Conservation (phyloP, 495 filamentous ascomycete species). For the Aspergillus egyptiacus region DNA sequence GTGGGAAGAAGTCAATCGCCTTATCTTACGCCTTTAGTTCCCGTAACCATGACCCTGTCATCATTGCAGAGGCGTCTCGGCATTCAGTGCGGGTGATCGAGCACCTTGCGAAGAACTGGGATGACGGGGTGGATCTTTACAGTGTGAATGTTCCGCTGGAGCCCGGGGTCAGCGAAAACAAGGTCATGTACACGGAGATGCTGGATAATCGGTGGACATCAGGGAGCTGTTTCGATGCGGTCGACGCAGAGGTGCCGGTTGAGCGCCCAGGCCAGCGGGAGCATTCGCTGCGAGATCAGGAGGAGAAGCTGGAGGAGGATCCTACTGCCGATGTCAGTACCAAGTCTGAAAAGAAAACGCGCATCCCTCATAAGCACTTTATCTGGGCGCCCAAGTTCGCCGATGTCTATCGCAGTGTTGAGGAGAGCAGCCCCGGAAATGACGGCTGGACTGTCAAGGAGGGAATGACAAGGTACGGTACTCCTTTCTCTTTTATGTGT, state of each 20-base stretch:
- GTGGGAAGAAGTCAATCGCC: conserved; percentile 69
- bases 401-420: conserved; percentile 79
- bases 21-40: conserved; percentile 83
- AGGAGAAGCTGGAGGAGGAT: conserved; percentile 41
- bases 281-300: conserved; percentile 54
- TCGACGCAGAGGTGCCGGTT: conserved; percentile 42
- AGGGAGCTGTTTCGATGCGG: conserved; percentile 78
- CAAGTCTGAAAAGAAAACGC: conserved; percentile 22
- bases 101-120: conserved; percentile 70
- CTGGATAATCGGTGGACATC: conserved; percentile 80
- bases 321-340: conserved; percentile 8
- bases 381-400: conserved; percentile 85
- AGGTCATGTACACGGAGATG: conserved; percentile 73
- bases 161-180: conserved; percentile 57
- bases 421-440: conserved; percentile 73
- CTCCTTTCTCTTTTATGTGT: conserved; percentile 10
- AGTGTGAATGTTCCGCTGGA: conserved; percentile 80
- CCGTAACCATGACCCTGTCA: conserved; percentile 66
- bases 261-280: conserved; percentile 49
- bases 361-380: conserved; percentile 75
- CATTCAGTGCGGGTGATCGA: conserved; percentile 71
- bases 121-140: conserved; percentile 69
- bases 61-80: conserved; percentile 68
- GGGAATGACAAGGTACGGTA: conserved; percentile 81
- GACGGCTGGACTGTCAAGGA: conserved; percentile 93